Conservation (phyloP, 2,329 filamentous ascomycete species). For the Chaetomium sp. region DNA sequence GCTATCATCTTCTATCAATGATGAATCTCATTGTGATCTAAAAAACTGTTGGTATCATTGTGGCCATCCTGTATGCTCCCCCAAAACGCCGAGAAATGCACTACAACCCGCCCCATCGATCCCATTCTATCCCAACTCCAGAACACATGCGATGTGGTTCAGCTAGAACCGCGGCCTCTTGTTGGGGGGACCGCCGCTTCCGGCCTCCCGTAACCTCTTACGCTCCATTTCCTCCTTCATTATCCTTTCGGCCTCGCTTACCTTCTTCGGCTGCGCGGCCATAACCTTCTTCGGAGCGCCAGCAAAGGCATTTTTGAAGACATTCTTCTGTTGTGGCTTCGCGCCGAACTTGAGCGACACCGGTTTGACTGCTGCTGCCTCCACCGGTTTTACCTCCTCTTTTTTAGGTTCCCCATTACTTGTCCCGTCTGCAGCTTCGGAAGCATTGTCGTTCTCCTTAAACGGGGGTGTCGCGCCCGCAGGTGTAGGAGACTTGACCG, state of each 20-base stretch:
- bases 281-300: conserved; percentile 56
- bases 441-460: not conserved
- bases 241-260: conserved; percentile 81
- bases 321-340: conserved; percentile 65
- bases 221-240: conserved; percentile 79
- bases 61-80: not conserved
- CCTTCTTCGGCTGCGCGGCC: conserved; percentile 65
- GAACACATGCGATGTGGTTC: not conserved
- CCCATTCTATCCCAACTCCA: not conserved
- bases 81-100: conserved; percentile 12
- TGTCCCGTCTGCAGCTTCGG: not conserved
- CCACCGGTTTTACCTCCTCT: conserved; percentile 13
- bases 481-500: conserved; percentile 13
- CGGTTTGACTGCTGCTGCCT: conserved; percentile 28
- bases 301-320: conserved; percentile 70
- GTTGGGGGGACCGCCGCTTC: conserved; percentile 39
- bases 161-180: conserved; percentile 46
- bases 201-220: conserved; percentile 50
- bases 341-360: conserved; percentile 61
- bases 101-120: not conserved
- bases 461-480: conserved; percentile 1
- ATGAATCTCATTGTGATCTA: conserved; percentile 3
- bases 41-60: conserved; percentile 11
- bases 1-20: conserved; percentile 1
- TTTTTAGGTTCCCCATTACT: conserved; percentile 8